Evolutionary conservation across 345 rosid genomes (phyloP).

Genomic region (Melaleuca quinquenervia): DNA sequence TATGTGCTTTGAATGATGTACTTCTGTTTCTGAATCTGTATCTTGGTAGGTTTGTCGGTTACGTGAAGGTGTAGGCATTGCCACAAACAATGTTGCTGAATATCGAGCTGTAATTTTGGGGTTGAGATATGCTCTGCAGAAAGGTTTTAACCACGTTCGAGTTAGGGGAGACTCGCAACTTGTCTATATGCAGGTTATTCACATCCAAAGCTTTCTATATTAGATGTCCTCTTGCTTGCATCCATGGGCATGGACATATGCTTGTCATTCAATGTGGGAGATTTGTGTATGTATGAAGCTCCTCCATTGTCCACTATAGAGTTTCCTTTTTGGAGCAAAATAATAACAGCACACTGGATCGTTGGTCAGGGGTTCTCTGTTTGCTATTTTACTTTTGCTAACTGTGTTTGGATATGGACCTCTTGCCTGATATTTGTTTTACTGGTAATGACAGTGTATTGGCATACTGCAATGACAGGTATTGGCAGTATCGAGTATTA

Average conservation of each 20-base stretch:
- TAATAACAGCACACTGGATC: not conserved
- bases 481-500: not conserved
- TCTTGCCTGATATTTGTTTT: not conserved
- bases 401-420: not conserved
- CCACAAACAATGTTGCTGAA: constrained; percentile 89
- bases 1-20: not conserved
- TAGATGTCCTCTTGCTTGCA: not conserved
- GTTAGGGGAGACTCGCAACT: constrained; percentile 76
- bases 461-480: not conserved
- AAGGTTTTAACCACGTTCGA: constrained; percentile 43
- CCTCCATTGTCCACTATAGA: not conserved
- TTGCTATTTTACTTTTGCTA: not conserved
- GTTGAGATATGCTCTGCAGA: constrained; percentile 54
- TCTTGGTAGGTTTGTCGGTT: constrained; percentile 28
- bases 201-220: not conserved
- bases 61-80: constrained; percentile 73
- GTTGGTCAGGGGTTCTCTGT: not conserved
- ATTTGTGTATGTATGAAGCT: not conserved
- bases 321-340: not conserved
- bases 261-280: not conserved
- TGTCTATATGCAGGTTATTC: constrained; percentile 73
- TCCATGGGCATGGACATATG: not conserved
- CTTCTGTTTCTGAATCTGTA: not conserved
- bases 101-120: constrained; percentile 72
- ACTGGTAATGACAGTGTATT: not conserved